Conservation (phyloP, 73 alveolate genomes). For the Paramecium bursaria region DNA sequence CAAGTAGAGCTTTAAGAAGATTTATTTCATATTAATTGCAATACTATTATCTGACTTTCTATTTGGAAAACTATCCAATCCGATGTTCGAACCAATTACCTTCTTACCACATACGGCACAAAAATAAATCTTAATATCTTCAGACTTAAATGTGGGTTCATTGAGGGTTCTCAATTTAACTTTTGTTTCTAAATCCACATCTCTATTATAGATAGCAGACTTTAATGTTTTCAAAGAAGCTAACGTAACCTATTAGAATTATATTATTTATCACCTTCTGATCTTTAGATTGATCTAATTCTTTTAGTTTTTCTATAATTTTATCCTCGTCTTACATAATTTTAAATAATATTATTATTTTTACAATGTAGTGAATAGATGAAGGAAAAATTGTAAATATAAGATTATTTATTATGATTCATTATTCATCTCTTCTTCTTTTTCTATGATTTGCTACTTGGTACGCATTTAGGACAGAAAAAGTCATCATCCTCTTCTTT, state of each 20-base stretch:
- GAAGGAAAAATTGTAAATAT: too few relatives aligned
- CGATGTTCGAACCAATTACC: slow-evolving; percentile 34
- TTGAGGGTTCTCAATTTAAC: slow-evolving; percentile 53
- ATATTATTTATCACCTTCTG: not conserved
- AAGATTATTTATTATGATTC: too few relatives aligned
- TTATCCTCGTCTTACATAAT: slow-evolving; percentile 47
- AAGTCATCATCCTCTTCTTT: too few relatives aligned
- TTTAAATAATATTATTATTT: too few relatives aligned
- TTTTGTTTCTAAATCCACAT: slow-evolving; percentile 26
- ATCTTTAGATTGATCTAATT: slow-evolving; percentile 5
- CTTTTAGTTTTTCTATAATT: slow-evolving; percentile 25
- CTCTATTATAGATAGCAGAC: slow-evolving; percentile 52
- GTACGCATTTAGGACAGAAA: too few relatives aligned
- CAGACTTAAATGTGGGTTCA: slow-evolving; percentile 28
- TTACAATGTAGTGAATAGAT: too few relatives aligned
- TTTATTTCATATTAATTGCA: slow-evolving; percentile 32
- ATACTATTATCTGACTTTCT: slow-evolving; percentile 54
- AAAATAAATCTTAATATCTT: slow-evolving; percentile 36
- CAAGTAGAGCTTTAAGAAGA: not conserved
- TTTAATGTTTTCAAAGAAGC: slow-evolving; percentile 44
- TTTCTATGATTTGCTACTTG: too few relatives aligned
- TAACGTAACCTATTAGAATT: not conserved
- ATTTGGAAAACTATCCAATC: slow-evolving; percentile 11
- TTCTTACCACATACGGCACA: slow-evolving; percentile 38
- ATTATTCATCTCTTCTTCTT: too few relatives aligned